Evolutionary conservation across 139 green algal genomes (phyloP), one percentile per base, ranked within the genome.

Genomic region (Closterium sp.): DNA sequence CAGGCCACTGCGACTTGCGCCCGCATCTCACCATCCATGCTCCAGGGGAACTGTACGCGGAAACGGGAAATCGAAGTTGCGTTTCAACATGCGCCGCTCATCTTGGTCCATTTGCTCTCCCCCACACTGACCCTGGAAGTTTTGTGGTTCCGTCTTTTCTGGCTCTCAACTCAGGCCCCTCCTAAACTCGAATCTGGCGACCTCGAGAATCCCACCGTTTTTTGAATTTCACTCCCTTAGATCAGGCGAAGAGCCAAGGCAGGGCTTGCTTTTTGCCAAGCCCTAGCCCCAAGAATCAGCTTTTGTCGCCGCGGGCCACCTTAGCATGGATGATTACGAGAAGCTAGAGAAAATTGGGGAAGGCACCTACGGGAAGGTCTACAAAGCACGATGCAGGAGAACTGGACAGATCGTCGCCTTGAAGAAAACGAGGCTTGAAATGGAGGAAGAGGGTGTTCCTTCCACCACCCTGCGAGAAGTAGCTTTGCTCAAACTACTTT

Each of bases 301-400:
- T 19, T 76, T 76, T 19, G 55, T 76, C 55, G 16, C 55, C 55
- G 25, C 55, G 25, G 55, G 55, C 12, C 23, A 1, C 12, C 55
- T 76, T 76, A 76, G 55, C 90, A 98, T 97, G 96, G 96, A 98
- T 32, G 92, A 97, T 43, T 99, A 99, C 91, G 97, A 98, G 91
- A 98, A 98, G 90, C 93, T 98, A 12, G 97, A 99, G 91, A 99
- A 99, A 93, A 97, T 99, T 84, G 97, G 98, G 1, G 96, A 98
- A 90, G 97, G 97, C 23, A 99, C 98, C 0, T 99, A 99, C 95
- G 98, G 98, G 34, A 99, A 99, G 94, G 98, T 99, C 30, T 99
- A 99, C 94, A 98, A 98, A 90, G 97, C 97, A 9, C 90, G 92
- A 6, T 96, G 98, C 90, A 96, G 96, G 34, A 95, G 91, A 32